These are phyloP conservation scores for Cladobotryum mycophilum DNA, from an alignment of 2,329 filamentous ascomycete species.

Conservation along the genomic window DNA sequence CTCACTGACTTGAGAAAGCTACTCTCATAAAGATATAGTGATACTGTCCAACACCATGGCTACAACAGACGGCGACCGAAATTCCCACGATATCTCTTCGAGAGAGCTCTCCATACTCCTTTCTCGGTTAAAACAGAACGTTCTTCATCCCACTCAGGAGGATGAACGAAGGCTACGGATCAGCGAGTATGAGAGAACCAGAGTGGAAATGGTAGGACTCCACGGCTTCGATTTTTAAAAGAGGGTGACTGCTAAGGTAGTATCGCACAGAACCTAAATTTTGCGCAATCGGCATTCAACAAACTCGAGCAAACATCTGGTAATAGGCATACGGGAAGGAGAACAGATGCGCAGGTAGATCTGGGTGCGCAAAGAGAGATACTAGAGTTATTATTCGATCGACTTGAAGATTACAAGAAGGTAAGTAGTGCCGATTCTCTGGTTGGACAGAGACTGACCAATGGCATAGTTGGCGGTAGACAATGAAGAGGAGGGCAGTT, in stretches of 20 bases:
- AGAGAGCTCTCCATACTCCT: conserved; percentile 59
- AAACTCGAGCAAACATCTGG: conserved; percentile 66
- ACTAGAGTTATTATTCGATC: conserved; percentile 59
- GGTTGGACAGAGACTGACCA: conserved; percentile 10
- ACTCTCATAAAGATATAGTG: no score
- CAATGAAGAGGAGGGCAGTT: conserved; percentile 37
- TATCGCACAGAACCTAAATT: conserved; percentile 57
- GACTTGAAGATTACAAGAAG: conserved; percentile 62
- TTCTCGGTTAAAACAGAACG: conserved; percentile 55
- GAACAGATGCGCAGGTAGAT: conserved; percentile 56
- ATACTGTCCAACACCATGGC: neutral
- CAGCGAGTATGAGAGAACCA: conserved; percentile 58
- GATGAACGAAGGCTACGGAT: conserved; percentile 50
- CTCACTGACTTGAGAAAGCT: no score
- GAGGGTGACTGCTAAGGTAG: neutral
- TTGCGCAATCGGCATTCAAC: conserved; percentile 62
- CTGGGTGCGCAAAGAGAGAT: conserved; percentile 59
- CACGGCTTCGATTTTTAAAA: conserved; percentile 21
- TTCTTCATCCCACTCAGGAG: conserved; percentile 57
- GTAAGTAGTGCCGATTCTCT: conserved; percentile 26
- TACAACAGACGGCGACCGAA: neutral
- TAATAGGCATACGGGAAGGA: conserved; percentile 47
- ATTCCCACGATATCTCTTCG: conserved; percentile 23
- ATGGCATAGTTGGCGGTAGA: conserved; percentile 26
- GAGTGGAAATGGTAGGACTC: conserved; percentile 34